Base-by-base conservation (phyloP, 177 flowering plant species). In the Vitis hybrid region DNA sequence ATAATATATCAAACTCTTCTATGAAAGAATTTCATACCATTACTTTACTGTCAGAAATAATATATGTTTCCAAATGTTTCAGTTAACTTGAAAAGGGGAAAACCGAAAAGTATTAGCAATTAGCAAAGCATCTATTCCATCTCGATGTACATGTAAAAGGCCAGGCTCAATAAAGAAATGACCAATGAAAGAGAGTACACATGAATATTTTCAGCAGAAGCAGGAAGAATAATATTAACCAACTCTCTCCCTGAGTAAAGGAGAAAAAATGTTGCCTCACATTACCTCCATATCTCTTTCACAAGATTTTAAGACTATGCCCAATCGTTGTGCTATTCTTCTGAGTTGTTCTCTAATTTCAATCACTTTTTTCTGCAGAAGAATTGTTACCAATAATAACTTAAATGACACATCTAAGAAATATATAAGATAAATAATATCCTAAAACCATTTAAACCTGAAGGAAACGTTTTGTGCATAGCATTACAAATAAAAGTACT, bases 291-390 rank as follows among this genome's bases (percentile, higher is more conserved):
- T 85, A 69, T 96, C 93, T 33, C 83, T 60, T 56, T 90, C 97
- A 79, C 95, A 91, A 28, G 99, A 91, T 77, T 96, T 94, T 56
- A 94, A 75, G 59, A 51, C 76, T 22, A 96, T 75, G 50, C 99
- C 99, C 31, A 96, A 65, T 68, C 97, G 85, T 61, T 75, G 82
- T 17, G 86, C 79, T 64, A 86, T 79, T 80, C 88, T 85, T 77
- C 77, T 81, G 69, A 96, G 93, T 75, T 94, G 98, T 69, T 87
- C 91, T 81, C 97, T 89, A 68, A 87, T 73, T 76, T 96, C 99
- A 55, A 85, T 55, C 52, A 91, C 98, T 73, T 96, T 96, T 78
- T 86, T 94, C 99, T 94, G 95, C 88, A 82, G 28, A 71, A 22
- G 15, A 62, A 77, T 12, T 18, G 22, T 47, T 47, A 59, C 17